Percentiles rank a stretch among this genome's conserved stretches.
phyloP scores from a whole-genome alignment of 208 protist genomes.

The Wallacemonas collosoma region DNA sequence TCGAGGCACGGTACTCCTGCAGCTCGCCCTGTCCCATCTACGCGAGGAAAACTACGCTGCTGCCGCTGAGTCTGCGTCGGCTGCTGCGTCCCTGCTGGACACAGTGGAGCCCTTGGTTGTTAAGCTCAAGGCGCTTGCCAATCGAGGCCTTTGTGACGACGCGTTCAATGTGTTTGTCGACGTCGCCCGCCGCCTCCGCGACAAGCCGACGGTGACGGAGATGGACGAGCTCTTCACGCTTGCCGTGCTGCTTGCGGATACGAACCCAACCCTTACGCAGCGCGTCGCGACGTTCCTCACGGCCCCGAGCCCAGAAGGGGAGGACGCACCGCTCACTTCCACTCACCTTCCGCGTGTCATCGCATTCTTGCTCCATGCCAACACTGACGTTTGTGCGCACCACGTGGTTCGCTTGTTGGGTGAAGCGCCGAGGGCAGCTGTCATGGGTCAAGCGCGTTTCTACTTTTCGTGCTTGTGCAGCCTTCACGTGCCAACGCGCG shows the following conservation, averaged over 20 bases:
- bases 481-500: neutral
- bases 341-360: neutral
- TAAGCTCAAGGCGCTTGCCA: constrained; percentile 20
- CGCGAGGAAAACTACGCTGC: constrained; percentile 17
- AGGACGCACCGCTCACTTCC: neutral
- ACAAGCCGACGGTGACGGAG: neutral
- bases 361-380: constrained; percentile 1
- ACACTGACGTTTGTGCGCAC: neutral
- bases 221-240: constrained; percentile 31
- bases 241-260: constrained; percentile 21
- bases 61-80: constrained; percentile 2
- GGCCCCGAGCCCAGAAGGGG: neutral
- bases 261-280: constrained; percentile 14
- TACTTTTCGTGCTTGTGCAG: constrained; percentile 13
- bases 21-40: constrained; percentile 30
- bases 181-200: constrained; percentile 8
- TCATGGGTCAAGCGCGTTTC: neutral
- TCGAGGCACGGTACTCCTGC: constrained; percentile 33
- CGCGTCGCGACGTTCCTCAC: constrained; percentile 14
- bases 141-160: neutral
- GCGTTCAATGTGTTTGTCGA: constrained; percentile 8
- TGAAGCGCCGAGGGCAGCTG: neutral
- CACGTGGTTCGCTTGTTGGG: neutral
- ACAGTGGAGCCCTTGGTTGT: constrained; percentile 37
- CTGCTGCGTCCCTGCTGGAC: constrained; percentile 22